A percentile compares a stretch with the other conserved stretches of the same genome.
Evolutionary conservation across 192 early-diverging fungal species (phyloP).

Genomic region (Backusella morwellensis): DNA sequence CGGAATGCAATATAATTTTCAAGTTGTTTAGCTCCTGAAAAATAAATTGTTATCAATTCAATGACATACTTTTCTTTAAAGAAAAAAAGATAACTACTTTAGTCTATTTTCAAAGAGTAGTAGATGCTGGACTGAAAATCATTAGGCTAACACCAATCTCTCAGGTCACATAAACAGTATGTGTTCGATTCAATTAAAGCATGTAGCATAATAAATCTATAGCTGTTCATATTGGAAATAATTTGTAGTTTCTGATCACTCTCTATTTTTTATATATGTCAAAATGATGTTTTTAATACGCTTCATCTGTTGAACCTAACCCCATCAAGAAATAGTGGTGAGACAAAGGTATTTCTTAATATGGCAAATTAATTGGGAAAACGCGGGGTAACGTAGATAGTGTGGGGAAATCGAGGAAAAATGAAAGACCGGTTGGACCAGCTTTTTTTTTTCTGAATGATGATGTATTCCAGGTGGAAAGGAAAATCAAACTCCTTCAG

Average conservation of each 20-base stretch:
- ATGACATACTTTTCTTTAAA: background rate
- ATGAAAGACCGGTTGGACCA: background rate
- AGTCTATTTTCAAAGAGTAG: background rate
- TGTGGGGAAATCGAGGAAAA: conserved; percentile 1
- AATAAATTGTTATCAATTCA: background rate
- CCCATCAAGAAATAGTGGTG: background rate
- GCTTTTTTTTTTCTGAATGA: background rate
- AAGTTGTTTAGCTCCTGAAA: background rate
- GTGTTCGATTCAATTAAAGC: too few species aligned
- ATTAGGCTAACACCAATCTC: too few species aligned
- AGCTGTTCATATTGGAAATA: too few species aligned
- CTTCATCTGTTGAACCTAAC: background rate
- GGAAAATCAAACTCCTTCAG: background rate
- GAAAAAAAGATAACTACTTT: background rate
- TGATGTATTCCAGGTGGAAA: background rate
- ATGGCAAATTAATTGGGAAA: background rate
- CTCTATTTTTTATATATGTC: too few species aligned
- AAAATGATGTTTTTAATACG: background rate
- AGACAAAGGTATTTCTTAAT: background rate
- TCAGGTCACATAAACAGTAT: too few species aligned
- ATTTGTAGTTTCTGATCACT: too few species aligned
- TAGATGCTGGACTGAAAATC: background rate
- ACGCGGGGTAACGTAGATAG: background rate
- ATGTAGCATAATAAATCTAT: too few species aligned
- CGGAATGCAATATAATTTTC: background rate